Evolutionary conservation across 140 eudicot species (phyloP).

Genomic region (Ambrosia hybrid): DNA sequence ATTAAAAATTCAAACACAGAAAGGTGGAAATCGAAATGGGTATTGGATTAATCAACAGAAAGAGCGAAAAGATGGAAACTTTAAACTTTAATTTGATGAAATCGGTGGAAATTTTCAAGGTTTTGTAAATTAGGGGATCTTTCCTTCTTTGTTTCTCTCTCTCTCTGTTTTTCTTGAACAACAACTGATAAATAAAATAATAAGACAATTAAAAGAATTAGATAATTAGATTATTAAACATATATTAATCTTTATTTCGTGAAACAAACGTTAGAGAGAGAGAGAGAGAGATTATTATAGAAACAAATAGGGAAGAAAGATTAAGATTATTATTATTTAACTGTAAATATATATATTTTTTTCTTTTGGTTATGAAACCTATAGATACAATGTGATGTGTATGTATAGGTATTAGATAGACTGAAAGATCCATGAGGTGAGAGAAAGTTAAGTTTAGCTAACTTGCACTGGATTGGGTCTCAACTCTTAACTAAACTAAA

Average conservation of each 20-base stretch:
- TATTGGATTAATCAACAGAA: constrained; percentile 13
- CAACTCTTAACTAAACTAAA: neutral
- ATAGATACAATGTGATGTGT: constrained; percentile 55
- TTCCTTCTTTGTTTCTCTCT: constrained; percentile 6
- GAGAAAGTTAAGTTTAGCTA: constrained; percentile 30
- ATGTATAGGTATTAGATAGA: constrained; percentile 44
- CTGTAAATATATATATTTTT: constrained; percentile 26
- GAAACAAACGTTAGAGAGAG: constrained; percentile 31
- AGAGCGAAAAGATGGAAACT: neutral
- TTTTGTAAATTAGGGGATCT: constrained; percentile 43
- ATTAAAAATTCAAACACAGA: neutral
- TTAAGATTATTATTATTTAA: constrained; percentile 6
- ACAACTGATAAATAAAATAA: constrained; percentile 22
- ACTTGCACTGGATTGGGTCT: constrained; percentile 25
- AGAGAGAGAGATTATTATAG: constrained; percentile 18
- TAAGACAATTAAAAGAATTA: neutral
- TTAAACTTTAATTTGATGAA: constrained; percentile 14
- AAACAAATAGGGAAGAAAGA: constrained; percentile 18
- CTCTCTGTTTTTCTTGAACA: constrained; percentile 30
- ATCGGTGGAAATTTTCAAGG: constrained; percentile 8
- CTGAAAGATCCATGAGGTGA: constrained; percentile 34
- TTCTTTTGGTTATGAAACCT: neutral
- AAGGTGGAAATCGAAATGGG: constrained; percentile 5
- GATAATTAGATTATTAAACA: constrained; percentile 12
- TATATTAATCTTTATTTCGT: constrained; percentile 25